Evolutionary conservation across 2,329 filamentous ascomycete species (phyloP).

Genomic region (Venturia effusa): DNA sequence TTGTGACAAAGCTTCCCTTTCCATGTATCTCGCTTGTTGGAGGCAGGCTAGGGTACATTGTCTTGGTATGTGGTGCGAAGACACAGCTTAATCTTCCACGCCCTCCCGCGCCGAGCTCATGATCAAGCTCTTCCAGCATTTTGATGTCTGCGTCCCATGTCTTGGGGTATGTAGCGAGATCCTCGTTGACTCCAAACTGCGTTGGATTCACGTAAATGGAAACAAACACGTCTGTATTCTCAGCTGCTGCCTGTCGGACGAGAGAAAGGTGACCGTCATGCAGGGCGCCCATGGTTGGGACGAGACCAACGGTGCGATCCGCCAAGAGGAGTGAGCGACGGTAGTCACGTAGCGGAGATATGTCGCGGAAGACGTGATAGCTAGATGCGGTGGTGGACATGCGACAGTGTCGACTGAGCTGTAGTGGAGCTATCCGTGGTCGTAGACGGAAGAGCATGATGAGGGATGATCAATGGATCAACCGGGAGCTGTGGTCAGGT

Average conservation of each 20-base stretch:
- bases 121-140: constrained; percentile 56
- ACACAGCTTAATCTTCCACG: constrained; percentile 65
- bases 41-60: constrained; percentile 82
- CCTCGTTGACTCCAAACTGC: constrained; percentile 84
- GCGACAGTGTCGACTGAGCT: not conserved
- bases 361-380: constrained; percentile 66
- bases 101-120: constrained; percentile 45
- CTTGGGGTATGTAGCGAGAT: constrained; percentile 77
- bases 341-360: constrained; percentile 59
- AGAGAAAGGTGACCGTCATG: constrained; percentile 83
- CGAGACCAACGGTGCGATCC: constrained; percentile 67
- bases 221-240: constrained; percentile 80
- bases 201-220: constrained; percentile 95
- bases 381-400: not conserved
- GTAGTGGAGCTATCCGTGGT: not conserved
- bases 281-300: constrained; percentile 97
- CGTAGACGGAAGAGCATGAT: not conserved
- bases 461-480: not conserved
- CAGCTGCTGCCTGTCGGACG: constrained; percentile 69
- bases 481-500: not conserved
- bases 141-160: constrained; percentile 73
- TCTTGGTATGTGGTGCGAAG: constrained; percentile 70
- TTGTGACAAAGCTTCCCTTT: constrained; percentile 79
- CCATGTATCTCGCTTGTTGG: constrained; percentile 61
- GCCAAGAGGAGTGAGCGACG: constrained; percentile 52